Percentiles rank a stretch among this genome's conserved stretches.
phyloP scores from a whole-genome alignment of 2,329 filamentous ascomycete genomes.

The Cladophialophora yegresii region DNA sequence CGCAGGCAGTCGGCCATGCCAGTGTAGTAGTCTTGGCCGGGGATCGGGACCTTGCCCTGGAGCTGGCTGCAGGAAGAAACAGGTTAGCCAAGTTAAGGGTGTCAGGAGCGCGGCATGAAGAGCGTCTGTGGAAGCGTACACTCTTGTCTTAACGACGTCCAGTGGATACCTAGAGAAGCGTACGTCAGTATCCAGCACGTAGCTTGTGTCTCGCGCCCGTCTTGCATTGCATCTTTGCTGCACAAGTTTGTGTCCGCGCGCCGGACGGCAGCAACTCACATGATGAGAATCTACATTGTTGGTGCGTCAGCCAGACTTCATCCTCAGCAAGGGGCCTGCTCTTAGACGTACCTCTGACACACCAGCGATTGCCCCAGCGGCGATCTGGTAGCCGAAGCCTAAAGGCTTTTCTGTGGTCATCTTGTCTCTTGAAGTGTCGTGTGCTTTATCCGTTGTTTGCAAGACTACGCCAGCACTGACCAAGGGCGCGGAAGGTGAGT shows the following conservation, averaged over 20 bases:
- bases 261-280: slow-evolving; percentile 58
- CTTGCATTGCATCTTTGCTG: background rate
- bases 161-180: slow-evolving; percentile 78
- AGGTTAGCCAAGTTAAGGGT: slow-evolving; percentile 1
- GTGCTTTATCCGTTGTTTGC: slow-evolving; percentile 20
- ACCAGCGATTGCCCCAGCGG: slow-evolving; percentile 92
- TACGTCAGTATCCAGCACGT: slow-evolving; percentile 3
- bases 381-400: slow-evolving; percentile 93
- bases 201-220: background rate
- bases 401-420: slow-evolving; percentile 66
- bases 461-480: background rate
- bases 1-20: slow-evolving; percentile 98
- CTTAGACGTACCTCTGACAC: slow-evolving; percentile 80
- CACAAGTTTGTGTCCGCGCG: background rate
- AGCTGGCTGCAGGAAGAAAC: slow-evolving; percentile 65
- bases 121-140: slow-evolving; percentile 61
- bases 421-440: slow-evolving; percentile 17
- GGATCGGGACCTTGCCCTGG: slow-evolving; percentile 69
- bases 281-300: slow-evolving; percentile 73
- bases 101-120: background rate
- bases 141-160: slow-evolving; percentile 97
- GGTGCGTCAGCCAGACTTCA: slow-evolving; percentile 10
- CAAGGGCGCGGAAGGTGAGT: background rate
- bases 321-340: background rate
- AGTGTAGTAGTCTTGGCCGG: slow-evolving; percentile 81